These are phyloP conservation scores for Amanita molliuscula DNA, from an alignment of 768 basidiomycete genomes.

Conservation along the genomic window DNA sequence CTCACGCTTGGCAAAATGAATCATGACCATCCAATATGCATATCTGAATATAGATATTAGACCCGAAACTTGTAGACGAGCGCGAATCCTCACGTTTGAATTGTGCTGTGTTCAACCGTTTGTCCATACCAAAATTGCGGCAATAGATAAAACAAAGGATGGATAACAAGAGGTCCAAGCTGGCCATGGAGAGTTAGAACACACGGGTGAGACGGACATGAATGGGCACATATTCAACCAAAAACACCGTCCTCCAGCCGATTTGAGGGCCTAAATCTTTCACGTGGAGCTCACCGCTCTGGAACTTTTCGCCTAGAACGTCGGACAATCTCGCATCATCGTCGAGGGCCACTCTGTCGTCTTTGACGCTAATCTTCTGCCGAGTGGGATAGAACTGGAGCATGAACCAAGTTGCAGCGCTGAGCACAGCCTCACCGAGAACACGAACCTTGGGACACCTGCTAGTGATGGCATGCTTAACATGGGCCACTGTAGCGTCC, in stretches of 20 bases:
- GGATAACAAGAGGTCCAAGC: conserved; percentile 83
- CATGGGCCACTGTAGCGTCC: conserved; percentile 50
- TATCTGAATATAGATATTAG: conserved; percentile 25
- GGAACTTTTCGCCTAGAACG: conserved; percentile 36
- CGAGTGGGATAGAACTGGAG: conserved; percentile 58
- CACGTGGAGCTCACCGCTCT: conserved; percentile 58
- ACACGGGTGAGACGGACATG: background rate
- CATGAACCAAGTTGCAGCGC: no score
- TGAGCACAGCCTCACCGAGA: no score
- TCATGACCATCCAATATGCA: conserved; percentile 63
- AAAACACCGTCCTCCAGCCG: conserved; percentile 80
- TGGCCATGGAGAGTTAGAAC: conserved; percentile 19
- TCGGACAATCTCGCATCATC: conserved; percentile 53
- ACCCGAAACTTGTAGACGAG: background rate
- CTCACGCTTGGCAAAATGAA: conserved; percentile 89
- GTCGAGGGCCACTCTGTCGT: conserved; percentile 47
- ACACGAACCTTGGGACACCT: conserved; percentile 26
- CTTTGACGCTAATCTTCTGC: conserved; percentile 63
- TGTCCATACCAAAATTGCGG: conserved; percentile 62
- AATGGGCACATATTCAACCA: conserved; percentile 85
- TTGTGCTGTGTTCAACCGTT: conserved; percentile 57
- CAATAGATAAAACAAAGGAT: conserved; percentile 74
- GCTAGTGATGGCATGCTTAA: conserved; percentile 53
- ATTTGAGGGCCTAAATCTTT: conserved; percentile 92
- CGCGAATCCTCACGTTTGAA: conserved; percentile 53